Conservation (phyloP, 257 asterid genomes). For the Solanum etuberosum region DNA sequence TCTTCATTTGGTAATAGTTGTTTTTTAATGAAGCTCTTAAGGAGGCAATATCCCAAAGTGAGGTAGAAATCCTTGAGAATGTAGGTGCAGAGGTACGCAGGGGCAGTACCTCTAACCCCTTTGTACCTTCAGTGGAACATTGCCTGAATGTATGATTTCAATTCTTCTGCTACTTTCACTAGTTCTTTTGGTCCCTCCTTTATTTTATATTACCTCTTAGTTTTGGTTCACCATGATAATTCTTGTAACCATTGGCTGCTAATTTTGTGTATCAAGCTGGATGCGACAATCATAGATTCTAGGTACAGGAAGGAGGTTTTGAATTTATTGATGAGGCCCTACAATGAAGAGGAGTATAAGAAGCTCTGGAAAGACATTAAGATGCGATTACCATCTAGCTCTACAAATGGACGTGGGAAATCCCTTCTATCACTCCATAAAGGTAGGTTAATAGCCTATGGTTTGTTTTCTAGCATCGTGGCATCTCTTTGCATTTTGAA, state of each 20-base stretch:
- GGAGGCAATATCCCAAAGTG: conserved; percentile 1
- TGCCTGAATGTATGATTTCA: conserved; percentile 1
- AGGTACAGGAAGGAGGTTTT: conserved; percentile 17
- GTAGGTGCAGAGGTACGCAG: background rate
- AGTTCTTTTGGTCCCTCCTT: background rate
- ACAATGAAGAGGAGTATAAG: conserved; percentile 18
- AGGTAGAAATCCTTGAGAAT: conserved; percentile 17
- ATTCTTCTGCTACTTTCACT: background rate
- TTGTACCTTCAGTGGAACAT: conserved; percentile 5
- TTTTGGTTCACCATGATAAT: background rate
- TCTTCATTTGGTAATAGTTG: background rate
- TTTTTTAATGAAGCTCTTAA: background rate
- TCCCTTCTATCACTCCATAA: background rate
- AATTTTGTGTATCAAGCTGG: conserved; percentile 20
- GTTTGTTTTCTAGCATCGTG: background rate
- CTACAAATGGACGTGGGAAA: background rate
- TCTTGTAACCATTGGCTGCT: background rate
- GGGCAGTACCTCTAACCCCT: conserved; percentile 5
- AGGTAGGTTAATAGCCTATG: background rate
- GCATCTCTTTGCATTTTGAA: background rate
- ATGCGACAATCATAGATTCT: background rate
- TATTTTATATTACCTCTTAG: background rate
- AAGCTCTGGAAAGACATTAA: conserved; percentile 16
- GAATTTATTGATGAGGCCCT: conserved; percentile 16
- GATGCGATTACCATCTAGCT: background rate